phyloP scores from a whole-genome alignment of 257 asterid species.

The Voacanga thouarsii region DNA sequence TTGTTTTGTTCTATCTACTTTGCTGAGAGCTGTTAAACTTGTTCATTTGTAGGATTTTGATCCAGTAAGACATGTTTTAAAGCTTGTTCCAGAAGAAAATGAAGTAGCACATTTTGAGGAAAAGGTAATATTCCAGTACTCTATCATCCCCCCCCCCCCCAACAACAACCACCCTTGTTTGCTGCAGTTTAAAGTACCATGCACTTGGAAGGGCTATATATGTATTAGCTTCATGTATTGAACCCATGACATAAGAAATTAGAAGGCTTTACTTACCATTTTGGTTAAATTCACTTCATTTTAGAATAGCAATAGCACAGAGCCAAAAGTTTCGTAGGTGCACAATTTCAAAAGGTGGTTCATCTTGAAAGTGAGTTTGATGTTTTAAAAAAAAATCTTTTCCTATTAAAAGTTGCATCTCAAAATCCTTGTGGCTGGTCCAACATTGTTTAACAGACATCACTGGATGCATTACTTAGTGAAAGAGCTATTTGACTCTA shows the following conservation, averaged over 20 bases:
- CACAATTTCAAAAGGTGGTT: not conserved
- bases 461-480: not conserved
- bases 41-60: slow-evolving; percentile 66
- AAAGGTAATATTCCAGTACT: slow-evolving; percentile 46
- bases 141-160: slow-evolving; percentile 10
- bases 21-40: slow-evolving; percentile 32
- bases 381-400: not conserved
- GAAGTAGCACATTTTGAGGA: slow-evolving; percentile 75
- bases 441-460: not conserved
- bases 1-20: not conserved
- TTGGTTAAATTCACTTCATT: not conserved
- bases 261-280: slow-evolving; percentile 1
- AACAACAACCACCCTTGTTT: no score
- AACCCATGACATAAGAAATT: not conserved
- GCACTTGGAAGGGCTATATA: not conserved
- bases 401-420: not conserved
- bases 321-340: not conserved
- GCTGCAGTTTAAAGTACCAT: not conserved
- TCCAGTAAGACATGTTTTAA: slow-evolving; percentile 72
- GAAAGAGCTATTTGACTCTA: not conserved
- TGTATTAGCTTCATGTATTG: not conserved
- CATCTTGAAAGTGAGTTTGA: not conserved
- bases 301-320: not conserved
- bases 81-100: slow-evolving; percentile 72
- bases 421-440: not conserved